Conservation (phyloP, 148 eudicot genomes). For the Nepenthes mirabilis region DNA sequence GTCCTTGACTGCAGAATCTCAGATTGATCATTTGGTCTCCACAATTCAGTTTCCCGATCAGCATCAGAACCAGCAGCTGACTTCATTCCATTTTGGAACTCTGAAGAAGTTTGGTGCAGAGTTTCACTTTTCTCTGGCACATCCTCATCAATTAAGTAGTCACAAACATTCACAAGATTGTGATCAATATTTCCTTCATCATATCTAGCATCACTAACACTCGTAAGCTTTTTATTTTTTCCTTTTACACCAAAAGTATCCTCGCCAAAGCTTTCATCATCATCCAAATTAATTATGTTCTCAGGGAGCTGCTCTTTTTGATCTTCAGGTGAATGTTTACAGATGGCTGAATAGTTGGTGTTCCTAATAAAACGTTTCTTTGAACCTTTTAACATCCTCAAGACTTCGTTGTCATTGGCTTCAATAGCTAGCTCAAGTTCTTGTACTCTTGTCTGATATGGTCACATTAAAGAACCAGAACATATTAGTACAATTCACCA, state of each 20-base stretch:
- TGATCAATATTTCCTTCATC: conserved; percentile 8
- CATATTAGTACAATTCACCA: conserved; percentile 4
- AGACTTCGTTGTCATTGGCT: conserved; percentile 59
- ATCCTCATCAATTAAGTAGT: conserved; percentile 15
- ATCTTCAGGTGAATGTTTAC: conserved; percentile 9
- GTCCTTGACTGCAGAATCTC: conserved; percentile 12
- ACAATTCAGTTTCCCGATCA: conserved; percentile 12
- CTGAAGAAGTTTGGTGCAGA: conserved; percentile 4
- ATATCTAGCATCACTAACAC: conserved; percentile 9
- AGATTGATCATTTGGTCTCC: conserved; percentile 10
- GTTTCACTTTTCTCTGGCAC: conserved; percentile 11
- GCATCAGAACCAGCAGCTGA: conserved; percentile 12
- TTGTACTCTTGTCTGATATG: conserved; percentile 54
- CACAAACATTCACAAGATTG: conserved; percentile 13
- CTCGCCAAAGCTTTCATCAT: conserved; percentile 10
- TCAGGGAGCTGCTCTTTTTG: conserved; percentile 17
- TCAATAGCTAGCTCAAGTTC: conserved; percentile 60
- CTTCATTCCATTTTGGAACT: conserved; percentile 7
- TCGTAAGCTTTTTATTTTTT: conserved; percentile 12
- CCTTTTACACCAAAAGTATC: conserved; percentile 13
- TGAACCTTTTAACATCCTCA: conserved; percentile 49
- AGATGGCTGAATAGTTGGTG: conserved; percentile 11
- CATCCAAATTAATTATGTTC: conserved; percentile 27
- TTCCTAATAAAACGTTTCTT: conserved; percentile 17
- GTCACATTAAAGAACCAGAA: conserved; percentile 6